phyloP scores from a whole-genome alignment of 768 basidiomycete genomes.

The Leccinum ochraceum region DNA sequence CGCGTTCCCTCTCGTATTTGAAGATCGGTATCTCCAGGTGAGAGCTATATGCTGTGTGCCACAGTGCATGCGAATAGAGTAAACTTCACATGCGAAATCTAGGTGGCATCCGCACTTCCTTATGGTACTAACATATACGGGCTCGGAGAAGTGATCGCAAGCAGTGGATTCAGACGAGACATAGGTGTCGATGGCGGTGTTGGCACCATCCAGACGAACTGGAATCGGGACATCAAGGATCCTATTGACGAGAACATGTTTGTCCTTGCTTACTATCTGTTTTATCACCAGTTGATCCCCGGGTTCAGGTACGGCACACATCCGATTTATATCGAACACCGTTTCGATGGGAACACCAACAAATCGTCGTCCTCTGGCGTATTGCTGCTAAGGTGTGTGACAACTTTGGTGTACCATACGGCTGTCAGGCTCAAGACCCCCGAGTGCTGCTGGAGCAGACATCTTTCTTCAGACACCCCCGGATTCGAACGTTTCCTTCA shows the following conservation, averaged over 20 bases:
- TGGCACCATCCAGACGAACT: conserved; percentile 65
- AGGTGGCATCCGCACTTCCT: conserved; percentile 68
- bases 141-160: conserved; percentile 68
- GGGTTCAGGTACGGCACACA: conserved; percentile 62
- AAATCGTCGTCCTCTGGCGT: conserved; percentile 69
- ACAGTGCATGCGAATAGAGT: not conserved
- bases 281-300: not conserved
- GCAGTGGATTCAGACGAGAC: conserved; percentile 65
- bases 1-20: conserved; percentile 70
- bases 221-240: conserved; percentile 61
- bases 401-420: not conserved
- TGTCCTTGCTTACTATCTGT: conserved; percentile 5
- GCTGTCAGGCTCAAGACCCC: conserved; percentile 7
- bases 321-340: conserved; percentile 70
- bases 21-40: conserved; percentile 76
- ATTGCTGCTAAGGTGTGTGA: conserved; percentile 59
- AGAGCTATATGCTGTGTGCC: not conserved
- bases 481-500: conserved; percentile 51
- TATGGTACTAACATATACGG: conserved; percentile 72
- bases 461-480: conserved; percentile 63
- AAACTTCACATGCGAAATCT: not conserved
- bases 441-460: conserved; percentile 65
- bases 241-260: conserved; percentile 68
- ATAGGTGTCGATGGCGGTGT: conserved; percentile 46
- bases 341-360: conserved; percentile 49